Base-by-base conservation (phyloP, 352 stramenopile genomes). In the Phytophthora brassicae region DNA sequence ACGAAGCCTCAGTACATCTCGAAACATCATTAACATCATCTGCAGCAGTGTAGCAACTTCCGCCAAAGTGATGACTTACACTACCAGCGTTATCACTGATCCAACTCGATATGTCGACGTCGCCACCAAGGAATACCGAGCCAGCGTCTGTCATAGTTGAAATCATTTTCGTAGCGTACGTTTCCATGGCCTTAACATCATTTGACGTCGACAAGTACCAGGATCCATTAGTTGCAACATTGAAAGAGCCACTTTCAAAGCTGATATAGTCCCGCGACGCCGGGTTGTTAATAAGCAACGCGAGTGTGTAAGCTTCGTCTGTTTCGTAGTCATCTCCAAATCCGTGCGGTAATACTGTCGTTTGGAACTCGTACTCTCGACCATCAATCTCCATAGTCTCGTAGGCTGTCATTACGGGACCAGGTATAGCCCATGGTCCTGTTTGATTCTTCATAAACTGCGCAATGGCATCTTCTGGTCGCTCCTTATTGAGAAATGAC, bases 361-460 rank as follows among this genome's bases (percentile, higher is more conserved):
- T 70, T 56, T 83, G 71, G 39, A 79, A 67, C 49, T 80, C 56
- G 57, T 75, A 83, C 35, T 57, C 57, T 20, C 58, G 67, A 4
- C 50, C 57, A 41, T 69, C 62, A 14, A 76, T 58, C 4, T 67
- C 31, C 52, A 70, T 70, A 19, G 56, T 80, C 46, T 80, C 71
- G 47, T 83, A 83, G n/a, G 64, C 72, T 24, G 76, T 77, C 50
- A 83, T 23, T 20, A 83, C 56, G 19, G 71, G 74, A 31, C 70
- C 71, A 20, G 74, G 66, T 38, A 68, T 73, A 17, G 74, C 47
- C 42, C 65, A 75, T 0, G 70, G 67, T 0, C 64, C 74, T 3
- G 63, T 71, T 22, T 67, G 68, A 36, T 74, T 63, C 31, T 39
- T 64, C 26, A 83, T 46, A 20, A 77, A 80, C 51, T 77, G 74